Evolutionary conservation across 2,329 filamentous ascomycete genomes (phyloP), one percentile per base, ranked within the genome.

Genomic region (Hypoxylon sp.): DNA sequence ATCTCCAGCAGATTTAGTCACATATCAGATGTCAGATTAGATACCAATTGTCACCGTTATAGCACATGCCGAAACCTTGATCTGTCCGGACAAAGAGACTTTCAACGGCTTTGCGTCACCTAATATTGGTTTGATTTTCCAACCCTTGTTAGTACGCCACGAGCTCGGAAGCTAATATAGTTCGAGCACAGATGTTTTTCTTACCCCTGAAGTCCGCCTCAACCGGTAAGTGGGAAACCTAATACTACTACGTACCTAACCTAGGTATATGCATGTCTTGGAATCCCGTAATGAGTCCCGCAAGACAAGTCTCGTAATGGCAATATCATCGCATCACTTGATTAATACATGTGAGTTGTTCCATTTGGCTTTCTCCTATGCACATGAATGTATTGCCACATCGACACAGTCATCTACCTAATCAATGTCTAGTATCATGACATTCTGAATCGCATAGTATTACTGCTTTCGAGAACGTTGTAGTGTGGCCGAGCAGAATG

Each of bases 141-240:
- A 64, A 61, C 52, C 28, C 47, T 37, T 39, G 39, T 32, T 64
- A 64, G 61, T 44, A 44, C 17, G 54, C 53, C 22, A 55, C 11
- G 28, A 34, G n/a, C 53, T 46, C 64, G 57, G 64, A 61, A 64
- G 41, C 60, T 67, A 67, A 56, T 52, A 58, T 60, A 56, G 56
- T 20, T 66, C 49, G 20, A 37, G 15, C 47, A 19, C 28, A 43
- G 20, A 37, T 43, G 37, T 24, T 19, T 11, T 44, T n/a, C n/a
- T 26, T n/a, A 50, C 37, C 34, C 51, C 43, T 59, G 44, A n/a
- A 39, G 20, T 8, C 37, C 17, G 22, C 8, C n/a, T 24, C 43
- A 22, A 24, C 13, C 32, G 39, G 39, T 46, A 46, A 15, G 20
- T 26, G n/a, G 19, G n/a, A 24, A 46, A 46, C 8, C 26, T 5